These are phyloP conservation scores for Ilyonectria mors-panacis DNA, from an alignment of 2,329 filamentous ascomycete genomes.

Conservation along the genomic window DNA sequence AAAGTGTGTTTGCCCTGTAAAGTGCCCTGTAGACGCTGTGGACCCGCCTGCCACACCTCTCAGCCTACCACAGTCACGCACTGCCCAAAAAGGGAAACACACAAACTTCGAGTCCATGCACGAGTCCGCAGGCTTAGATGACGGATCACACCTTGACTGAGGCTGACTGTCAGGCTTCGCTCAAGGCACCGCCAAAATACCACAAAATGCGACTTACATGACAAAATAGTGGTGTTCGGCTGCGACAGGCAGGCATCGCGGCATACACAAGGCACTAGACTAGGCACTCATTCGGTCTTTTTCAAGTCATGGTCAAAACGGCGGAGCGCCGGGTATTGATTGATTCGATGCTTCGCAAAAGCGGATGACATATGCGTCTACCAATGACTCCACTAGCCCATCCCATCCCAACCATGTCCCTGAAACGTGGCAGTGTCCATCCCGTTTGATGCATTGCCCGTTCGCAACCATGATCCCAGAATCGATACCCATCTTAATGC, in stretches of 20 bases:
- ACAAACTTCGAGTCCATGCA: slow-evolving; percentile 3
- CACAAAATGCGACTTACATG: not conserved
- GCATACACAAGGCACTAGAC: slow-evolving; percentile 14
- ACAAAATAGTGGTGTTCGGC: slow-evolving; percentile 13
- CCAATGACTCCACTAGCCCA: slow-evolving; percentile 33
- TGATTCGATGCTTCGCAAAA: slow-evolving; percentile 22
- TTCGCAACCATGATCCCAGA: slow-evolving; percentile 31
- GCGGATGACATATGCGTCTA: slow-evolving; percentile 29
- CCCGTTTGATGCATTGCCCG: slow-evolving; percentile 33
- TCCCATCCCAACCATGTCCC: slow-evolving; percentile 18
- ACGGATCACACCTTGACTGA: slow-evolving; percentile 12
- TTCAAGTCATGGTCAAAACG: slow-evolving; percentile 18
- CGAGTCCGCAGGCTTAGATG: slow-evolving; percentile 10
- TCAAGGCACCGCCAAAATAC: slow-evolving; percentile 17
- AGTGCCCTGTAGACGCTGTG: not conserved
- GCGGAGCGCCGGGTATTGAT: slow-evolving; percentile 25
- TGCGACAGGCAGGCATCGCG: slow-evolving; percentile 22
- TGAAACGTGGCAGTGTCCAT: slow-evolving; percentile 42
- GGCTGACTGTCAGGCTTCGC: slow-evolving; percentile 35
- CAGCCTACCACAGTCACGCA: not conserved
- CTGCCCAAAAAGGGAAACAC: slow-evolving; percentile 7
- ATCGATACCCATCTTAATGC: slow-evolving; percentile 18
- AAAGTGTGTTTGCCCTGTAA: too few relatives aligned
- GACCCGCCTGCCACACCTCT: not conserved
- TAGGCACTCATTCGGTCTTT: slow-evolving; percentile 10